Evolutionary conservation across 225 moss, liverwort and hornwort species (phyloP).

Genomic region (Physcomitrium patens): DNA sequence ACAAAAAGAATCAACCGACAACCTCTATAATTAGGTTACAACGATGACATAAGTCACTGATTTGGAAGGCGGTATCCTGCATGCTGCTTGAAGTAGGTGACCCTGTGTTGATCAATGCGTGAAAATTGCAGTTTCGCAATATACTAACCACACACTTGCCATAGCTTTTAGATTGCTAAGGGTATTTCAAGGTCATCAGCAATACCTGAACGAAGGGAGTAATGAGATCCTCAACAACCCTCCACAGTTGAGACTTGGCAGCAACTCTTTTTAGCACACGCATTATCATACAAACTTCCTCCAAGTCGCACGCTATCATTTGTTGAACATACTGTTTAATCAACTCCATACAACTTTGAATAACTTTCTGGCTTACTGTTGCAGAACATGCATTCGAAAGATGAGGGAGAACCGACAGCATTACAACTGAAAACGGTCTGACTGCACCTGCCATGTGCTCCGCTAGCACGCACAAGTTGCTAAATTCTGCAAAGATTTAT

Average conservation of each 20-base stretch:
- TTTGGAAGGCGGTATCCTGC: not conserved
- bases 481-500: slow-evolving; percentile 41
- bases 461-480: slow-evolving; percentile 45
- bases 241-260: slow-evolving; percentile 72
- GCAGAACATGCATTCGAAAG: slow-evolving; percentile 29
- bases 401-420: slow-evolving; percentile 66
- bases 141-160: not conserved
- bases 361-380: slow-evolving; percentile 35
- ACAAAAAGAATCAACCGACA: slow-evolving; percentile 11
- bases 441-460: slow-evolving; percentile 36
- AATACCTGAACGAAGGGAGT: slow-evolving; percentile 60
- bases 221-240: slow-evolving; percentile 62
- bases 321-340: slow-evolving; percentile 63
- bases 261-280: slow-evolving; percentile 73
- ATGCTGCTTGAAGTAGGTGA: slow-evolving; percentile 11
- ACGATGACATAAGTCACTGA: slow-evolving; percentile 12
- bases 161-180: not conserved
- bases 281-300: slow-evolving; percentile 74
- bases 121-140: not conserved
- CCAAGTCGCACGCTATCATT: slow-evolving; percentile 67
- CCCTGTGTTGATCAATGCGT: not conserved
- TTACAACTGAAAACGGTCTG: slow-evolving; percentile 60
- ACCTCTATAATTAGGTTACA: not conserved
- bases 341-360: slow-evolving; percentile 61
- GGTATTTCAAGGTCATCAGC: slow-evolving; percentile 8